Percentiles rank a stretch among this genome's conserved stretches.
Conservation (phyloP, 2,329 filamentous ascomycete genomes). For the Plenodomus lindquistii region DNA sequence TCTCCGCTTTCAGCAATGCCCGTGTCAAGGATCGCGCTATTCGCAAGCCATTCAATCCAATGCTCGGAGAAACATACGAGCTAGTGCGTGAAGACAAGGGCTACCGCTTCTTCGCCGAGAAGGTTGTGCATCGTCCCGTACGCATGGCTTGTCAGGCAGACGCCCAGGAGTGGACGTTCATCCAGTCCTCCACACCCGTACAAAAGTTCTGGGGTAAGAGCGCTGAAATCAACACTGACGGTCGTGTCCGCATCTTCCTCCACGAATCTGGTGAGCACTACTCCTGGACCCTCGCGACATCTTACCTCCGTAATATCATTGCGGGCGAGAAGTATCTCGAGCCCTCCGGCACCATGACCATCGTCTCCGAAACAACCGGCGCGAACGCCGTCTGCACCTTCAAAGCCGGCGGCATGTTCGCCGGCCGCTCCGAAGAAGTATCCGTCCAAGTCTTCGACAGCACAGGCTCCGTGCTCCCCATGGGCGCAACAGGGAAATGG, state of each 20-base stretch:
- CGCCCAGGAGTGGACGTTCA: constrained; percentile 79
- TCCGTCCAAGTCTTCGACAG: constrained; percentile 71
- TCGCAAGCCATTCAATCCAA: constrained; percentile 95
- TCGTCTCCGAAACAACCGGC: constrained; percentile 81
- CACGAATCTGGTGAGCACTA: constrained; percentile 79
- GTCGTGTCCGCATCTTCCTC: constrained; percentile 77
- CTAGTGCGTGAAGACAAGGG: constrained; percentile 84
- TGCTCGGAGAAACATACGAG: constrained; percentile 95
- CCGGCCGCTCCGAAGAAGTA: constrained; percentile 89
- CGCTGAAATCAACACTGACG: constrained; percentile 90
- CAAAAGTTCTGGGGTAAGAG: constrained; percentile 99
- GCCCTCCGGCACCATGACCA: constrained; percentile 85
- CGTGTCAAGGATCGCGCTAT: constrained; percentile 89
- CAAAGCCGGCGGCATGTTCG: constrained; percentile 95
- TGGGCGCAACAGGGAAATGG: constrained; percentile 82
- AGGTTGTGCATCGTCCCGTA: constrained; percentile 90
- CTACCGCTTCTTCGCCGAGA: constrained; percentile 91
- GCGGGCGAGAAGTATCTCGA: constrained; percentile 98
- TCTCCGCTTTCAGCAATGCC: constrained; percentile 80
- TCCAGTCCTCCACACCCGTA: constrained; percentile 83
- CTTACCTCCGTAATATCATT: constrained; percentile 93
- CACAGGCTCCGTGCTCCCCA: constrained; percentile 66
- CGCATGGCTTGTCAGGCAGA: constrained; percentile 94
- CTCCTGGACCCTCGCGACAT: constrained; percentile 85
- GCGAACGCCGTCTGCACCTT: constrained; percentile 87